Percentiles rank a stretch among this genome's conserved stretches.
These are phyloP conservation scores for Sporothrix inflata DNA, from an alignment of 2,329 filamentous ascomycete genomes.

Conservation along the genomic window DNA sequence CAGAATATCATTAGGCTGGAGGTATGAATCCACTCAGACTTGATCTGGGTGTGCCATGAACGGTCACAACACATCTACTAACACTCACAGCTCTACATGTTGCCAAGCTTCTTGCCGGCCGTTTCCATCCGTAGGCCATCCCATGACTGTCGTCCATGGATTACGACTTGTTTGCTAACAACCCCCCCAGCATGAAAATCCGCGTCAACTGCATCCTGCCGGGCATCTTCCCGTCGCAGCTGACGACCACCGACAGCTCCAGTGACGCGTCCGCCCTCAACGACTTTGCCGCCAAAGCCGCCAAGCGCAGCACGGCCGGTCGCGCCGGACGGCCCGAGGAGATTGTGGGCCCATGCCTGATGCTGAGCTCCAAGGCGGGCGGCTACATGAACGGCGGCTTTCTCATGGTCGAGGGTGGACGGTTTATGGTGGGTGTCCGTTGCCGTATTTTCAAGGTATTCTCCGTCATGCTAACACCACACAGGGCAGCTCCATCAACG, in stretches of 20 bases:
- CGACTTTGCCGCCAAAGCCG: background rate
- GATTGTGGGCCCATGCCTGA: background rate
- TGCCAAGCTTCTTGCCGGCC: background rate
- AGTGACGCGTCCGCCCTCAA: background rate
- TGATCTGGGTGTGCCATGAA: no score
- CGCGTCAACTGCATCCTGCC: background rate
- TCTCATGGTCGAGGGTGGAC: background rate
- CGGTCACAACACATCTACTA: no score
- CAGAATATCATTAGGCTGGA: background rate
- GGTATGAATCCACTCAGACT: no score
- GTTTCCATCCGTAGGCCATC: background rate
- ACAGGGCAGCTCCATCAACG: background rate
- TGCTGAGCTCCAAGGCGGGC: background rate
- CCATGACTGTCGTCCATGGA: background rate
- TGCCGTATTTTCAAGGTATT: no score
- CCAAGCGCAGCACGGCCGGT: background rate
- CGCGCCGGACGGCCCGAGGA: background rate
- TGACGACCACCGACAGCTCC: background rate
- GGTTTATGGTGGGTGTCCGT: background rate
- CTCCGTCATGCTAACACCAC: background rate
- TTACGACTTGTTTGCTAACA: background rate
- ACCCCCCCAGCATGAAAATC: background rate
- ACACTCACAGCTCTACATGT: background rate
- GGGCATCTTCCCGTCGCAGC: background rate
- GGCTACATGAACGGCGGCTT: conserved; percentile 1